These are phyloP conservation scores for Cucurbita moschata DNA, from an alignment of 306 rosid genomes.

Conservation along the genomic window DNA sequence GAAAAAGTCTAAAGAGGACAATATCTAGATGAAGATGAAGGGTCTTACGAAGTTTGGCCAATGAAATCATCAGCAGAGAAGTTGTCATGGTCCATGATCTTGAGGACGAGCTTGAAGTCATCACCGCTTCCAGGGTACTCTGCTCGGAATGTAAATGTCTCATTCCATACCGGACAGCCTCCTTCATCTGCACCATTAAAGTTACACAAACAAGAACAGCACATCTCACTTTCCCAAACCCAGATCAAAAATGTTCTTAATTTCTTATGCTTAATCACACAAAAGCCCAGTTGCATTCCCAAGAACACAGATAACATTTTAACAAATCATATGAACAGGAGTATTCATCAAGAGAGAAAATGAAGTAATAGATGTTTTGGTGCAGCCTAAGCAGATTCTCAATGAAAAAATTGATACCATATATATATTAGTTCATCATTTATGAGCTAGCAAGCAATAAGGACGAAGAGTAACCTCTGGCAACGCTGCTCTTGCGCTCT, in stretches of 20 bases:
- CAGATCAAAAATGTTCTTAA: not conserved
- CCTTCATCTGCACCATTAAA: constrained; percentile 44
- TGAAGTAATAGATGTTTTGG: not conserved
- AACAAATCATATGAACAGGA: not conserved
- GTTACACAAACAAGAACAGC: not conserved
- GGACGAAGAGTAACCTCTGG: constrained; percentile 32
- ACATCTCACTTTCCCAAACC: not conserved
- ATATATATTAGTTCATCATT: not conserved
- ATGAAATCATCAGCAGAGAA: constrained; percentile 59
- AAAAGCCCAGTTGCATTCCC: too few relatives aligned
- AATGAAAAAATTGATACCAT: too few relatives aligned
- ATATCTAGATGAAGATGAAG: not conserved
- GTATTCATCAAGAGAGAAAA: too few relatives aligned
- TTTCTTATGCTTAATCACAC: too few relatives aligned
- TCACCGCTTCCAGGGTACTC: constrained; percentile 74
- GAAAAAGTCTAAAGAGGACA: too few relatives aligned
- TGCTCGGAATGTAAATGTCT: constrained; percentile 50
- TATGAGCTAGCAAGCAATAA: not conserved
- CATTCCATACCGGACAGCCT: constrained; percentile 59
- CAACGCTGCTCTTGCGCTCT: constrained; percentile 56
- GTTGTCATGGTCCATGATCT: constrained; percentile 63
- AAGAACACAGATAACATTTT: not conserved
- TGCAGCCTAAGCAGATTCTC: not conserved
- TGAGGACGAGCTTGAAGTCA: constrained; percentile 47
- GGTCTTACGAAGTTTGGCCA: constrained; percentile 60